Evolutionary conservation across 179 eudicot genomes (phyloP).

Genomic region (Nepenthes alata): DNA sequence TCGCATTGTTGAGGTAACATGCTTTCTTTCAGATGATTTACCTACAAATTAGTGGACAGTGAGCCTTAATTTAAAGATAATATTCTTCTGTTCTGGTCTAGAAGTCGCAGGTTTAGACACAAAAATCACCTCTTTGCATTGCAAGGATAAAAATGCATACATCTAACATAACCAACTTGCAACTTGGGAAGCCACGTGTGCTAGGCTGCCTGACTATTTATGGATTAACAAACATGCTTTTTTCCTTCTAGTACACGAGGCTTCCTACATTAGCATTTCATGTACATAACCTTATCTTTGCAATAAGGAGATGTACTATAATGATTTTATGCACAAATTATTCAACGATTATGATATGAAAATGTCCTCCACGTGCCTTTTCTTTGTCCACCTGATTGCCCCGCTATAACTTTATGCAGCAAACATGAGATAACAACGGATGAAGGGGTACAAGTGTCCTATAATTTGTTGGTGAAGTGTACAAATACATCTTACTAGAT

Average conservation of each 20-base stretch:
- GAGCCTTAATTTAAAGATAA: not conserved
- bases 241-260: too few species aligned
- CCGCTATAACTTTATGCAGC: conserved; percentile 4
- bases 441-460: not conserved
- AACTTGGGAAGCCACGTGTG: not conserved
- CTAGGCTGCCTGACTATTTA: too few species aligned
- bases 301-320: too few species aligned
- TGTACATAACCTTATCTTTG: too few species aligned
- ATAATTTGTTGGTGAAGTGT: too few species aligned
- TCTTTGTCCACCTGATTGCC: not conserved
- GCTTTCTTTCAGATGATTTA: not conserved
- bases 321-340: not conserved
- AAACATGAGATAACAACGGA: conserved; percentile 5
- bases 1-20: conserved; percentile 31
- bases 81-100: too few species aligned
- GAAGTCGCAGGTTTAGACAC: too few species aligned
- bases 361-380: not conserved
- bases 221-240: too few species aligned
- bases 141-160: too few species aligned
- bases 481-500: too few species aligned
- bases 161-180: not conserved
- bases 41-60: not conserved
- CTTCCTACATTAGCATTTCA: too few species aligned
- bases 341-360: not conserved
- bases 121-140: too few species aligned